Evolutionary conservation across 2,329 filamentous ascomycete species (phyloP), one percentile per base, ranked within the genome.

Genomic region (Epichloe uncinata): DNA sequence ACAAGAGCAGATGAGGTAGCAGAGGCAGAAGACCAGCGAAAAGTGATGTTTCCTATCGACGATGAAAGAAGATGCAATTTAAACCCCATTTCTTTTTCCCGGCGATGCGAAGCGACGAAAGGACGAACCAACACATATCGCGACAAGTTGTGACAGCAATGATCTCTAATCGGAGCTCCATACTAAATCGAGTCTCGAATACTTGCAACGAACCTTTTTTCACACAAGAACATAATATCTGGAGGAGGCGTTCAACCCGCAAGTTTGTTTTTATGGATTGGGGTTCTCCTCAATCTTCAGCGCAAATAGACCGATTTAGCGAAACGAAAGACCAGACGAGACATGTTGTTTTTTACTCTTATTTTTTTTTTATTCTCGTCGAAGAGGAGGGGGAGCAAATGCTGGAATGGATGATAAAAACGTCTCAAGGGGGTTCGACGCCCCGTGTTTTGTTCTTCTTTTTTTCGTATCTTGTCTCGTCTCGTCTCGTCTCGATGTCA

Each of bases 261-360:
- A 37, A 45, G n/a, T 16, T 13, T 34, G 35, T 41, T 18, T 35
- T 34, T 40, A 47, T 48, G 45, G 38, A 48, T 44, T 40, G 33
- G 50, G 22, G 33, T 30, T 43, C 45, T 50, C 20, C n/a, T 41
- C 35, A 22, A 47, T 48, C 38, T 33, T 30, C 30, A 47, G 44
- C 50, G 40, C 48, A 34, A 47, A 52, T 52, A 52, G 48, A 52
- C 20, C 34, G 41, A 50, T 44, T 45, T 26, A 35, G 45, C 34
- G 40, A 45, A 44, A 33, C 40, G 34, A 34, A 16, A 13, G 22
- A 43, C 9, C 18, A 47, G 34, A 16, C 37, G 36, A 45, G 48
- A 41, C 22, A 45, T 54, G 54, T 47, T 22, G 22, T 40, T 40
- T 40, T 20, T 41, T 22, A 20, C 26, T 41, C n/a, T 35, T 35